A percentile compares a stretch with the other conserved stretches of the same genome.
These are phyloP conservation scores for Podospora anserina DNA, from an alignment of 495 filamentous ascomycete genomes.

Conservation along the genomic window DNA sequence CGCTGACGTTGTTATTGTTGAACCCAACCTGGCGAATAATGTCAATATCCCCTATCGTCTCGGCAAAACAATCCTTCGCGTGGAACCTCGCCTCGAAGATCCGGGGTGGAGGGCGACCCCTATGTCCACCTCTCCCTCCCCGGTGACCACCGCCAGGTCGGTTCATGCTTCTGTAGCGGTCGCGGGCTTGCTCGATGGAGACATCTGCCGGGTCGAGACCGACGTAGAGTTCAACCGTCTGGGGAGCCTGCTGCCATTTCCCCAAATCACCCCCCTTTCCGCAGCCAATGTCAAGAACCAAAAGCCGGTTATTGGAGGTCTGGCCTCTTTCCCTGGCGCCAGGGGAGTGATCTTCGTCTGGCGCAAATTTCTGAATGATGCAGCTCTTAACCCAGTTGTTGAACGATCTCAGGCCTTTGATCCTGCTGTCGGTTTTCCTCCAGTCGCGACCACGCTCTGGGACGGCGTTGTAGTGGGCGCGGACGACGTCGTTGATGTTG, in stretches of 20 bases:
- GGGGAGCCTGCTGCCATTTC: constrained; percentile 91
- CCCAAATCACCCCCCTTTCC: constrained; percentile 93
- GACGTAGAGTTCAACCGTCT: constrained; percentile 81
- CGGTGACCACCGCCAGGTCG: constrained; percentile 53
- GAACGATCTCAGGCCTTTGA: constrained; percentile 89
- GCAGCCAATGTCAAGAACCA: constrained; percentile 91
- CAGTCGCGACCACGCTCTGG: constrained; percentile 88
- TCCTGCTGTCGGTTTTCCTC: constrained; percentile 87
- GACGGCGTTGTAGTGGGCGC: constrained; percentile 94
- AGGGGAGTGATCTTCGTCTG: constrained; percentile 64
- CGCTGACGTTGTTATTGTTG: constrained; percentile 59
- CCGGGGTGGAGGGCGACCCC: constrained; percentile 44
- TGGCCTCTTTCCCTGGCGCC: constrained; percentile 54
- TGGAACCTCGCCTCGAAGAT: constrained; percentile 82
- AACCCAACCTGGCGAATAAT: constrained; percentile 83
- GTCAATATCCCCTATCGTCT: constrained; percentile 71
- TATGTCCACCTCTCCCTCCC: constrained; percentile 52
- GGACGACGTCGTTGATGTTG: constrained; percentile 79
- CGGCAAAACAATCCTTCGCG: constrained; percentile 84
- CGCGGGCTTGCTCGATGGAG: constrained; percentile 81
- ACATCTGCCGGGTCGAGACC: constrained; percentile 90
- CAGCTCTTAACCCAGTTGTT: constrained; percentile 99
- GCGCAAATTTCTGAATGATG: constrained; percentile 93
- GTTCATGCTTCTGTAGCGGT: constrained; percentile 72
- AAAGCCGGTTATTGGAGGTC: constrained; percentile 53